Evolutionary conservation across 2,329 filamentous ascomycete species (phyloP).

Genomic region (Aschersonia sp.): DNA sequence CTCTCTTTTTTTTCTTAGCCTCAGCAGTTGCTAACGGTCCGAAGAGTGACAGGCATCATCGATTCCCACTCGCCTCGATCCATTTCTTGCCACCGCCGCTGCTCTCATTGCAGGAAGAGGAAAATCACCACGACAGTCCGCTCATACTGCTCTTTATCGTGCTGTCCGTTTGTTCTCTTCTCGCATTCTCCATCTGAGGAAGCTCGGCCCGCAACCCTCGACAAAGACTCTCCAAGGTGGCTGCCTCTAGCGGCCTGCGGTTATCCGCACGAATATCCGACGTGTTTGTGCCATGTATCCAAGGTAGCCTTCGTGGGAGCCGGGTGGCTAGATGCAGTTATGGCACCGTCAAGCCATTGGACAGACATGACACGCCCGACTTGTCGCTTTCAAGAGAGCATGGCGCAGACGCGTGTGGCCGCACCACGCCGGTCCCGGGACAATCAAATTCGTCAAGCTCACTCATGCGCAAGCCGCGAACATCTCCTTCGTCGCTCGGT

Average conservation of each 20-base stretch:
- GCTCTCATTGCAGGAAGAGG: too few species aligned
- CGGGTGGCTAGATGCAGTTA: slow-evolving; percentile 22
- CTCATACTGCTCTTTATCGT: too few species aligned
- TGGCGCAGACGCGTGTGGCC: too few species aligned
- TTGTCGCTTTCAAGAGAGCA: slow-evolving; percentile 8
- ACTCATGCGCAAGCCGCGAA: neutral
- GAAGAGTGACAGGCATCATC: too few species aligned
- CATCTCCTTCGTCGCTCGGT: slow-evolving; percentile 14
- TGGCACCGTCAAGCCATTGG: slow-evolving; percentile 12
- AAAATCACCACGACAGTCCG: too few species aligned
- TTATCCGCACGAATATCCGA: slow-evolving; percentile 26
- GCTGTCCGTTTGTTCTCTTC: too few species aligned
- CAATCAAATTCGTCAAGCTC: neutral
- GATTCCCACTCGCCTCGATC: too few species aligned
- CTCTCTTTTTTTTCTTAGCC: too few species aligned
- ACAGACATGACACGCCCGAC: slow-evolving; percentile 10
- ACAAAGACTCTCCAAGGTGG: slow-evolving; percentile 16
- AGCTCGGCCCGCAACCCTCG: neutral
- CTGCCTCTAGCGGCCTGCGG: slow-evolving; percentile 24
- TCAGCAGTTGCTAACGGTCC: too few species aligned
- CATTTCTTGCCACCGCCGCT: too few species aligned
- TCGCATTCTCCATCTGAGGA: neutral
- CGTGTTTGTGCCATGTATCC: slow-evolving; percentile 21
- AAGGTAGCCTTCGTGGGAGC: slow-evolving; percentile 21
- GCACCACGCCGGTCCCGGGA: too few species aligned